Conservation (phyloP, 108 stramenopile species). For the Skeletonema potamos region DNA sequence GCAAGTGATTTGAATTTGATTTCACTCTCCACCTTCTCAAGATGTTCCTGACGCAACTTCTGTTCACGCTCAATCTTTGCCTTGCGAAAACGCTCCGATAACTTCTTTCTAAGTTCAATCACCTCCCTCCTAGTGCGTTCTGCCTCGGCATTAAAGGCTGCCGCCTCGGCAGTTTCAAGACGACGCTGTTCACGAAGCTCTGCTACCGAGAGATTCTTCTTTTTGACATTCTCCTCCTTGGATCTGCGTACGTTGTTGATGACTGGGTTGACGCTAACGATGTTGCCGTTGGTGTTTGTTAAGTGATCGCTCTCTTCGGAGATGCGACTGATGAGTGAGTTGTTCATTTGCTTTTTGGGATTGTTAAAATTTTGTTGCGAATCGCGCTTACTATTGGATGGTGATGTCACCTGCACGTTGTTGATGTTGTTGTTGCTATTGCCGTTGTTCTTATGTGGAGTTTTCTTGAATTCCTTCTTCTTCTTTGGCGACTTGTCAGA, state of each 20-base stretch:
- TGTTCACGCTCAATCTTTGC: constrained; percentile 53
- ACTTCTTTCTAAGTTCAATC: constrained; percentile 55
- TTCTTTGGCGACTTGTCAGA: not conserved
- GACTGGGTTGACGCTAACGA: constrained; percentile 24
- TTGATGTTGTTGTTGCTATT: not conserved
- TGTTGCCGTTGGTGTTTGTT: not conserved
- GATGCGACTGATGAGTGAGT: not conserved
- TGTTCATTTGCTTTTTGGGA: not conserved
- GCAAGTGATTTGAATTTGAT: constrained; percentile 73
- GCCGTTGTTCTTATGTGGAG: not conserved
- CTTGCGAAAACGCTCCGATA: constrained; percentile 61
- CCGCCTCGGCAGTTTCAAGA: constrained; percentile 55
- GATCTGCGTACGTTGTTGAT: constrained; percentile 30
- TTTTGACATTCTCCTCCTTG: constrained; percentile 27
- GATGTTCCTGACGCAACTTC: constrained; percentile 29
- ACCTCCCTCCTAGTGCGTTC: constrained; percentile 62
- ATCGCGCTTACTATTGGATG: not conserved
- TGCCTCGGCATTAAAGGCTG: constrained; percentile 52
- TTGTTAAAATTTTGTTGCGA: not conserved
- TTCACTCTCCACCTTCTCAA: constrained; percentile 63
- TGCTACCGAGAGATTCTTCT: constrained; percentile 27
- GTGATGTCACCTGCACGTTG: not conserved
- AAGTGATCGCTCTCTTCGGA: constrained; percentile 1
- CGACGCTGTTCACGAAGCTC: constrained; percentile 64
- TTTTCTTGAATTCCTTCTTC: not conserved